Base-by-base conservation (phyloP, 192 early-diverging fungal species). In the Coemansia sp. region DNA sequence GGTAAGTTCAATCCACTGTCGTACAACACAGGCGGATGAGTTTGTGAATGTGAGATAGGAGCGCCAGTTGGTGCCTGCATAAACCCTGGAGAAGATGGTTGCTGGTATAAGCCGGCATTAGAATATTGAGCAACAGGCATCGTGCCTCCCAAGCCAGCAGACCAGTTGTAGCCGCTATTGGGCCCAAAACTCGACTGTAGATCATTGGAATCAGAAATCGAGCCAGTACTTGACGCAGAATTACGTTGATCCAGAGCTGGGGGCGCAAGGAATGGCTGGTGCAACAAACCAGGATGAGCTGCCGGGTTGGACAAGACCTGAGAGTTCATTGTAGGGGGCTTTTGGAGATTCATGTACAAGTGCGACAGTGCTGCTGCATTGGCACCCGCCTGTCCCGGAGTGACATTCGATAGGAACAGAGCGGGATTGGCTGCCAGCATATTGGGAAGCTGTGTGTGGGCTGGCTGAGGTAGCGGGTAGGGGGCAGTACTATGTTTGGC, bases 1-100 rank as follows among this genome's bases (percentile, higher is more conserved):
- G 39, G 39, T 33, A 31, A 51, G 31, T 49, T 53, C 18, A 51
- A 37, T 13, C 50, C 46, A n/a, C 21, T 48, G 15, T 50, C 66
- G 50, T 58, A 58, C 39, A 56, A 15, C 31, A 57, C 50, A 10
- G 74, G 68, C 20, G 33, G 33, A 10, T 78, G 63, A 11, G 68
- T 78, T 28, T 64, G 38, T 28, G 68, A 52, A 45, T 70, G 74
- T 13, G 68, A 43, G 16, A 78, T 65, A 1, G 74, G 68, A 8
- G 23, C 49, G 10, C 68, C 68, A n/a, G 57, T 50, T 15, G 74
- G 68, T 11, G 53, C 42, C 45, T 70, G 68, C 48, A 76, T 62
- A 21, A 57, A 36, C 9, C 50, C 39, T n/a, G 52, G 55, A 3
- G 56, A 30, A 1, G 43, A 3, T 6, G 18, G 26, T 48, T 58